Evolutionary conservation across 305 asterid genomes (phyloP), one percentile per base, ranked within the genome.

Genomic region (Fraxinus xanthoxyloides): DNA sequence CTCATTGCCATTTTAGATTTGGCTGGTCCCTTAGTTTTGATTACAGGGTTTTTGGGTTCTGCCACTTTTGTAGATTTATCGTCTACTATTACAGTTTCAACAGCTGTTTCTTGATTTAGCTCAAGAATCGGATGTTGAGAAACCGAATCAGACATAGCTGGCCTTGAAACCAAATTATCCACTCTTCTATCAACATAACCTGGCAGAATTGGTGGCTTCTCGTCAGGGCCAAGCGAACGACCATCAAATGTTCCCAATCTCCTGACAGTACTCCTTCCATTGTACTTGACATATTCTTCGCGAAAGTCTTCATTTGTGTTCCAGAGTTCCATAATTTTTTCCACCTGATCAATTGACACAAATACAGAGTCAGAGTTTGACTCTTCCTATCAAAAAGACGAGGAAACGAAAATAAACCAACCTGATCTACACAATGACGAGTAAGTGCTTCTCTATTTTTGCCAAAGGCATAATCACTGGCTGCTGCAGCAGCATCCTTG

Each of bases 401-500:
- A 77, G 23, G 78, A 51, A 24, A 17, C 24, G 24, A 56, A 54
- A n/a, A 17, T 48, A 36, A 77, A 70, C 84, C 26, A 81, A 90
- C 93, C 91, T 90, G 92, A 76, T 87, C 83, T 70, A 77, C 75
- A 75, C 91, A 91, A 12, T 83, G 88, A 48, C 72, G 84, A 78
- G 87, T 84, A 43, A 90, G 88, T 12, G 88, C 87, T 36, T 84
- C 87, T 72, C 65, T 86, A 23, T 90, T 90, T 80, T 86, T 79
- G 43, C 75, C 80, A n/a, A 75, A 84, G 15, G 89, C 92, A 85
- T 78, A 79, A 76, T 85, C 84, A 81, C 83, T 82, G 78, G 97
- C 97, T 81, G 89, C 86, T 30, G 91, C 84, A 70, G 89, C 87
- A 67, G 80, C 90, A 79, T 91, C 92, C 90, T 89, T 94, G 93